These are phyloP conservation scores for Blumeria hordei DNA, from an alignment of 2,329 filamentous ascomycete species.

Conservation along the genomic window DNA sequence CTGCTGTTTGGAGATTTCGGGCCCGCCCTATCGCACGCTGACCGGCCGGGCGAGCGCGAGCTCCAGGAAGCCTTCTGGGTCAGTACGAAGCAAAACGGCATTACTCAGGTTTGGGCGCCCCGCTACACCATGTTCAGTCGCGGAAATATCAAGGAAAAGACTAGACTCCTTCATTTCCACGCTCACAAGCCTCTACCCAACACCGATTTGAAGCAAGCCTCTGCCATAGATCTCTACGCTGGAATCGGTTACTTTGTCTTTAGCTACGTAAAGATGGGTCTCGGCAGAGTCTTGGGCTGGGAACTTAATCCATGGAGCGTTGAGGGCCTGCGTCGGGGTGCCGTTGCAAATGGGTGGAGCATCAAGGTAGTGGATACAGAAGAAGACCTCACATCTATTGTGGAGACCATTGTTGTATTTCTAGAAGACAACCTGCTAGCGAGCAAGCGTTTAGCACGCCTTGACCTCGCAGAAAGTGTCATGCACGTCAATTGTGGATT, in stretches of 20 bases:
- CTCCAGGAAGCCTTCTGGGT: slow-evolving; percentile 57
- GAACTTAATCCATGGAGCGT: slow-evolving; percentile 78
- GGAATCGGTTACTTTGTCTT: slow-evolving; percentile 92
- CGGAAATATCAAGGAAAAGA: slow-evolving; percentile 77
- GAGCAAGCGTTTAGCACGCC: slow-evolving; percentile 7
- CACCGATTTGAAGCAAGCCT: slow-evolving; percentile 2
- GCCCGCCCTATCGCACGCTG: slow-evolving; percentile 13
- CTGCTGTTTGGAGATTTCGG: slow-evolving; percentile 59
- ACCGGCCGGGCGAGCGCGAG: slow-evolving; percentile 19
- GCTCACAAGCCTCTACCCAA: slow-evolving; percentile 2
- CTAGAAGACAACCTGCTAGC: slow-evolving; percentile 37
- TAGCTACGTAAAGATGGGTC: slow-evolving; percentile 47
- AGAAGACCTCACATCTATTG: slow-evolving; percentile 17
- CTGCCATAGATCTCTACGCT: slow-evolving; percentile 60
- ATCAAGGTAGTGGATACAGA: slow-evolving; percentile 26
- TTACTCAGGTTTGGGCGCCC: slow-evolving; percentile 70
- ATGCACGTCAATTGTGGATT: slow-evolving; percentile 41
- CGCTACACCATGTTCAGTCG: slow-evolving; percentile 84
- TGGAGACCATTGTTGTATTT: slow-evolving; percentile 39
- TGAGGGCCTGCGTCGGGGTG: slow-evolving; percentile 58
- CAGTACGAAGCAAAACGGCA: slow-evolving; percentile 50
- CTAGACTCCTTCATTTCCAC: slow-evolving; percentile 38
- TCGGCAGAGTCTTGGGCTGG: slow-evolving; percentile 54
- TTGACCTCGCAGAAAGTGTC: slow-evolving; percentile 12
- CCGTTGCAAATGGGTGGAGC: slow-evolving; percentile 40